Percentiles rank a stretch among this genome's conserved stretches.
These are phyloP conservation scores for Pythium aquatile DNA, from an alignment of 352 stramenopile genomes.

Conservation along the genomic window DNA sequence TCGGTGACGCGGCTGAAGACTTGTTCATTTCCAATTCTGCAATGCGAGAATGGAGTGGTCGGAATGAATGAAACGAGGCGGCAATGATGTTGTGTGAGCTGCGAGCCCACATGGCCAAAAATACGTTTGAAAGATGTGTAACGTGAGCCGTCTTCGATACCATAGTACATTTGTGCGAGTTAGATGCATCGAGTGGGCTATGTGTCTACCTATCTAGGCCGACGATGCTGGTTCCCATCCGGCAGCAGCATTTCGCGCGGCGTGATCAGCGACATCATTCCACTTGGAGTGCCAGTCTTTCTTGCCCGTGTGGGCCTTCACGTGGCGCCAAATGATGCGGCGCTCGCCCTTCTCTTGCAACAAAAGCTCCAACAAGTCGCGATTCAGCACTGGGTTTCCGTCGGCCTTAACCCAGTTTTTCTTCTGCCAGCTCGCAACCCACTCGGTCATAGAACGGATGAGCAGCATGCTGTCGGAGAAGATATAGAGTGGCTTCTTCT, in stretches of 20 bases:
- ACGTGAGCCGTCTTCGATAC: background rate
- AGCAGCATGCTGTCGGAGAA: conserved; percentile 79
- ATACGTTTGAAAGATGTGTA: background rate
- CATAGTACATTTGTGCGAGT: background rate
- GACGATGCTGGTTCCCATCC: conserved; percentile 25
- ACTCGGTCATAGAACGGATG: conserved; percentile 81
- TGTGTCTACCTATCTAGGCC: conserved; percentile 1
- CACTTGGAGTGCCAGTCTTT: conserved; percentile 68
- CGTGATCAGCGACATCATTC: conserved; percentile 67
- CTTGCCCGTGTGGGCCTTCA: conserved; percentile 61
- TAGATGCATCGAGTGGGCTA: background rate
- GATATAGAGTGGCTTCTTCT: conserved; percentile 49
- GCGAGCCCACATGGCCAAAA: background rate
- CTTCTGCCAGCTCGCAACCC: conserved; percentile 54
- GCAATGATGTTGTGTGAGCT: background rate
- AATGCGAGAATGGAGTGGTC: too few species aligned
- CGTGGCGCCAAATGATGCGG: conserved; percentile 58
- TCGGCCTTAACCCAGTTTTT: conserved; percentile 69
- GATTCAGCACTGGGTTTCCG: conserved; percentile 53
- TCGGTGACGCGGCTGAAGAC: background rate
- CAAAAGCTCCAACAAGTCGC: conserved; percentile 64
- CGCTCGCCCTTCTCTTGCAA: conserved; percentile 39
- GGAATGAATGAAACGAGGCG: background rate
- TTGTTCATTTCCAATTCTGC: background rate
- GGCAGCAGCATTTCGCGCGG: conserved; percentile 36